Evolutionary conservation across 2,329 filamentous ascomycete species (phyloP), one percentile per base, ranked within the genome.

Genomic region (Alternaria arborescens): DNA sequence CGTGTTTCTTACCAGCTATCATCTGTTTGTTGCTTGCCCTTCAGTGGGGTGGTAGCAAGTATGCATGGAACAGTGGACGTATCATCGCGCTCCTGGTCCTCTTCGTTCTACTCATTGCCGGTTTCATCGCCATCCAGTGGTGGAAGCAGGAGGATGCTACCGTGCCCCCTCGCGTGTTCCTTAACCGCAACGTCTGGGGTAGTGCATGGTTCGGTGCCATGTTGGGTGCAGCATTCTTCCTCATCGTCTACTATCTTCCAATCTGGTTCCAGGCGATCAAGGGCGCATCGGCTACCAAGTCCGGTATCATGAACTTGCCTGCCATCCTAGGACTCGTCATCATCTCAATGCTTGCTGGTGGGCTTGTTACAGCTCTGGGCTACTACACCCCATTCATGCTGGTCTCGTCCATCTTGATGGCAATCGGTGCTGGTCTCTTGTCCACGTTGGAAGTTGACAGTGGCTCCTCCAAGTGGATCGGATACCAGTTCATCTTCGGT

Each of bases 241-340:
- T 82, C 60, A 67, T 81, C 38, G 75, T 80, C 48, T 83, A 82
- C 73, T 83, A 80, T 65, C 71, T 83, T 52, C 71, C 71, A 59
- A 83, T 79, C 77, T 83, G 80, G 82, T 84, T 80, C 78, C 81
- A 84, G 64, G 81, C 82, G 18, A 82, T 84, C 72, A 82, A 84
- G 62, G 80, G 80, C 8, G 78, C 75, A 2, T 77, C 75, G 0
- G 81, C 82, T 5, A 79, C 79, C 24, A 79, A 81, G 42, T 83
- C 82, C 24, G 82, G 82, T 20, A 83, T 84, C 64, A 80, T 80
- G 75, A 82, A 82, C 60, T 72, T 84, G 5, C 82, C 82, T 14
- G 74, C 82, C 55, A 80, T 84, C 52, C 77, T 84, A 26, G 77
- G 77, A 32, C 71, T 82, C 28, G 81, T 84, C 64, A 60, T 83